Conservation (phyloP, 106 monocot genomes). For the Cymbidium sinense region DNA sequence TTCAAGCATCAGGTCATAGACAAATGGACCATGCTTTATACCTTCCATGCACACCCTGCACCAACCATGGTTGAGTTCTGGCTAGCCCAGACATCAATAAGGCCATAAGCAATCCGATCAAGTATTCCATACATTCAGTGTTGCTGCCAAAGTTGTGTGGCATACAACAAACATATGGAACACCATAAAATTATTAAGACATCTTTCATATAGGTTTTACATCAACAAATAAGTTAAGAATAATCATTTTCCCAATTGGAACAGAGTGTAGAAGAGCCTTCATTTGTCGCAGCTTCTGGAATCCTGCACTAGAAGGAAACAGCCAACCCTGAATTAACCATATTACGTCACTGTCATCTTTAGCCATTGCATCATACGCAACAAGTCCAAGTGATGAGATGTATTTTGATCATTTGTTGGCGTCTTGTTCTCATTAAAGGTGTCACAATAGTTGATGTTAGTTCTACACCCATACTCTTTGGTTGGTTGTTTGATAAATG, state of each 20-base stretch:
- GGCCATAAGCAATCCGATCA: slow-evolving; percentile 80
- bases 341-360: too few relatives aligned
- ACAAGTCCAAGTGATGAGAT: too few relatives aligned
- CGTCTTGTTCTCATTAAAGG: too few relatives aligned
- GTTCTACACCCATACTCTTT: too few relatives aligned
- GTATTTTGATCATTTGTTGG: too few relatives aligned
- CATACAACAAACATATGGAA: slow-evolving; percentile 99
- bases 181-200: slow-evolving; percentile 94
- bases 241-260: slow-evolving; percentile 95
- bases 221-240: slow-evolving; percentile 95
- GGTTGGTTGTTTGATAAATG: too few relatives aligned
- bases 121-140: slow-evolving; percentile 96
- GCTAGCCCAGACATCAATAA: slow-evolving; percentile 70
- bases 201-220: slow-evolving; percentile 89
- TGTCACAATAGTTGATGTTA: too few relatives aligned
- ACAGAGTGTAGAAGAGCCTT: slow-evolving; percentile 94
- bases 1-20: too few relatives aligned
- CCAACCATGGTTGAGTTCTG: slow-evolving; percentile 87
- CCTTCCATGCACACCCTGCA: too few relatives aligned
- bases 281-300: slow-evolving; percentile 94
- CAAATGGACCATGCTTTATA: too few relatives aligned
- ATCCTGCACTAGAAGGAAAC: slow-evolving; percentile 78
- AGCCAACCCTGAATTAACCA: slow-evolving; percentile 70
- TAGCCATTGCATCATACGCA: too few relatives aligned
- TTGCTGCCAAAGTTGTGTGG: slow-evolving; percentile 98